Base-by-base conservation (phyloP, 768 basidiomycete species). In the Candolleomyces aberdarensis region DNA sequence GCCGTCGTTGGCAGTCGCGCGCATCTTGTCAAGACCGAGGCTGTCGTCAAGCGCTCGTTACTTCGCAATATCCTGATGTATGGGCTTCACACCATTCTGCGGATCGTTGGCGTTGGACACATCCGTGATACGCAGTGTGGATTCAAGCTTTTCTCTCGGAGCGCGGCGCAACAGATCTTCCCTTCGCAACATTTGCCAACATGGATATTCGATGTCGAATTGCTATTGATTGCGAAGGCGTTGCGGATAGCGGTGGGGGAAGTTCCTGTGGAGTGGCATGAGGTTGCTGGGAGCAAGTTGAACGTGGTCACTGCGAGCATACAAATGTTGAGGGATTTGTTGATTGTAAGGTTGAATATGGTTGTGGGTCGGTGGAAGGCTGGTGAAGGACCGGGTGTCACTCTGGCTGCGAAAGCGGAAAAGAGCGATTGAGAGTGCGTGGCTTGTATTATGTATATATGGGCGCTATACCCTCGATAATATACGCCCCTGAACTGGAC, bases 151-250 rank as follows among this genome's bases (percentile, higher is more conserved):
- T 96, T 96, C 75, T 87, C 94, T 15, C 91, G 94, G 11, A 67
- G 79, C 3, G 88, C 94, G 0, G 94, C 94, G 9, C 85, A 81
- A 56, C 83, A 83, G 61, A 86, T 98, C 62, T 98, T 96, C 74
- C 93, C 93, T 0, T 80, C 81, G 1, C 89, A 96, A 69, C 95
- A 92, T 68, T 87, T 96, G 31, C 78, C 89, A 5, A 89, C 91
- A 0, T 98, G 96, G 96, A 95, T 96, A 71, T 98, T 98, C 67
- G 96, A 98, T 73, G 95, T 97, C 60, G 96, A 98, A 72, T 83
- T 97, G 5, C 78, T 98, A 19, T 79, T 97, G 10, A 81, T 96
- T 43, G 93, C 95, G 9, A 89, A 92, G 69, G 83, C 88, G 70
- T 78, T 90, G 44, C 68, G 79, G 9, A 88, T 97, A 60, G 91